These are phyloP conservation scores for Davidsoniella virescens DNA, from an alignment of 2,329 filamentous ascomycete species.

Conservation along the genomic window DNA sequence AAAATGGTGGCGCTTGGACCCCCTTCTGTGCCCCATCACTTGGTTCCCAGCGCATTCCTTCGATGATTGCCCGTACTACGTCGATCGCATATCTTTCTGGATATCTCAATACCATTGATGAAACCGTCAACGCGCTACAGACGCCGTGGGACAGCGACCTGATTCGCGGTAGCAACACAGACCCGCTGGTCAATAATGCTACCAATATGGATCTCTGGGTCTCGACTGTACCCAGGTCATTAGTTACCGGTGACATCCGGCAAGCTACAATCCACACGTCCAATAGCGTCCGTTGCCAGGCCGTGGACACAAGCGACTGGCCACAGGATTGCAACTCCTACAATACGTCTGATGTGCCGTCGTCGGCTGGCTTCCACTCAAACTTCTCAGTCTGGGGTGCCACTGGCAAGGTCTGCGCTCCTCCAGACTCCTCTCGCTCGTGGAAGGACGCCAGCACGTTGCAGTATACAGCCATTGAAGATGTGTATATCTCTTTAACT, in stretches of 20 bases:
- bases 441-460: conserved; percentile 6
- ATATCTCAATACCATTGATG: conserved; percentile 7
- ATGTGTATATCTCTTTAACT: conserved; percentile 5
- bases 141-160: conserved; percentile 5
- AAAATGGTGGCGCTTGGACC: conserved; percentile 7
- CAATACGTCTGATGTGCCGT: conserved; percentile 4
- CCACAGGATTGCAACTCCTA: conserved; percentile 6
- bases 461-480: conserved; percentile 1
- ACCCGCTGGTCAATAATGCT: conserved; percentile 7
- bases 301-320: conserved; percentile 1
- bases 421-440: conserved; percentile 1
- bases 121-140: background rate
- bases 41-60: conserved; percentile 2
- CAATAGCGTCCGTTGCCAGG: background rate
- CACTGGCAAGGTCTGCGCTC: conserved; percentile 7
- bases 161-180: conserved; percentile 2
- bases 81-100: conserved; percentile 10
- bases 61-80: conserved; percentile 10
- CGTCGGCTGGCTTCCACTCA: conserved; percentile 2
- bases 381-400: background rate
- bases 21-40: conserved; percentile 5
- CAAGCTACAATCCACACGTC: conserved; percentile 10
- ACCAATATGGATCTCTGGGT: conserved; percentile 9
- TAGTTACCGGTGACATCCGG: conserved; percentile 7
- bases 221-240: conserved; percentile 4